phyloP scores from a whole-genome alignment of 2,329 filamentous ascomycete genomes.

The Apiospora phragmitis region DNA sequence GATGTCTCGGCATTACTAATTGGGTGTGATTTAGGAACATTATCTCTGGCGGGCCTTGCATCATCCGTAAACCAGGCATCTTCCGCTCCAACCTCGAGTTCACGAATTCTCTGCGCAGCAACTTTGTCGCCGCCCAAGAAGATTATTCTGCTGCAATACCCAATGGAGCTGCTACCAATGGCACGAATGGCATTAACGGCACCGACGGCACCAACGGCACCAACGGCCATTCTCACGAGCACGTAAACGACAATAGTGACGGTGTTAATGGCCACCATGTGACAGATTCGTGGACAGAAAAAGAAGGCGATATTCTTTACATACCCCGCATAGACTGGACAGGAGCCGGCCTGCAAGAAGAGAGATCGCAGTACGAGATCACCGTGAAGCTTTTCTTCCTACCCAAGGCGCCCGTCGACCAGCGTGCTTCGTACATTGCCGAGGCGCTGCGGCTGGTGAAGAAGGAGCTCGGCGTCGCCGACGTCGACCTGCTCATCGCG shows the following conservation, averaged over 20 bases:
- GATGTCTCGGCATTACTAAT: conserved; percentile 23
- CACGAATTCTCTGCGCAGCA: conserved; percentile 81
- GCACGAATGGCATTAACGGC: conserved; percentile 29
- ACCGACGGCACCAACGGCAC: conserved; percentile 20
- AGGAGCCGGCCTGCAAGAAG: conserved; percentile 73
- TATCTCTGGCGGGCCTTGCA: conserved; percentile 79
- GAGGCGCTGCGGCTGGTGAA: conserved; percentile 81
- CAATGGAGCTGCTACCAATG: conserved; percentile 21
- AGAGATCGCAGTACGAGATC: conserved; percentile 84
- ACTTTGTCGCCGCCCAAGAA: conserved; percentile 74
- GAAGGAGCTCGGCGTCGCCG: conserved; percentile 73
- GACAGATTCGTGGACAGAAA: conserved; percentile 67
- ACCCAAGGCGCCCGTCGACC: conserved; percentile 63
- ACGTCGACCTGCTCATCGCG: conserved; percentile 85
- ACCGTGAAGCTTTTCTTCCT: conserved; percentile 96
- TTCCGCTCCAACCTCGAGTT: conserved; percentile 92
- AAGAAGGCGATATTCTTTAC: conserved; percentile 62
- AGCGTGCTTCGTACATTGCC: conserved; percentile 68
- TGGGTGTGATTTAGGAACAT: conserved; percentile 62
- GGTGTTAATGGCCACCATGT: too few species aligned
- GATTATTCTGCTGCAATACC: conserved; percentile 47
- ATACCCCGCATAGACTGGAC: conserved; percentile 78
- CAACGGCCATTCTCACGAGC: conserved; percentile 30
- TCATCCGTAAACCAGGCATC: conserved; percentile 75
- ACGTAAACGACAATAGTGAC: too few species aligned